Percentiles rank a stretch among this genome's conserved stretches.
Evolutionary conservation across 768 basidiomycete species (phyloP).

Genomic region (Udeniomyces megalosporus): DNA sequence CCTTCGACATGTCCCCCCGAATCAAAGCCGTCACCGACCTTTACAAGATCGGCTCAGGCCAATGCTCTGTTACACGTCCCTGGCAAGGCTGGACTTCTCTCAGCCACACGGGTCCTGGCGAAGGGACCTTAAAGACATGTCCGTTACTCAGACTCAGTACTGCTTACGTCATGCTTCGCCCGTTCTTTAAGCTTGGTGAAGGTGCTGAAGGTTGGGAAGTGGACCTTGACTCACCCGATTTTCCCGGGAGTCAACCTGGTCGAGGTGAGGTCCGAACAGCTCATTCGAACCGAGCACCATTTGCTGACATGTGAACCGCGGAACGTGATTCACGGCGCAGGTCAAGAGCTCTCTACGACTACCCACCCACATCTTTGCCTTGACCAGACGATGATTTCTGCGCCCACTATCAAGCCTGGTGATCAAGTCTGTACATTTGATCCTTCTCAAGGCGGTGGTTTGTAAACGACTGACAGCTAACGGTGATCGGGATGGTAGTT

Average conservation of each 20-base stretch:
- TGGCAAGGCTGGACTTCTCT: constrained; percentile 17
- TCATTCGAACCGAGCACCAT: neutral
- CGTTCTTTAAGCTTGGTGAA: constrained; percentile 41
- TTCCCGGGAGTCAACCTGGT: constrained; percentile 43
- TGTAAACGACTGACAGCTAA: no score
- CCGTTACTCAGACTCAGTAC: constrained; percentile 42
- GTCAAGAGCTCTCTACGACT: constrained; percentile 40
- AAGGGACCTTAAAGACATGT: constrained; percentile 50
- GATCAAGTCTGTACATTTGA: constrained; percentile 39
- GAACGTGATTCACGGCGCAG: neutral
- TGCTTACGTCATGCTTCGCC: constrained; percentile 48
- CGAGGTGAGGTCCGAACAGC: constrained; percentile 23
- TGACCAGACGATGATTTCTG: constrained; percentile 42
- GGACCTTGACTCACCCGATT: constrained; percentile 39
- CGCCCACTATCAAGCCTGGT: constrained; percentile 48
- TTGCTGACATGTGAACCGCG: no score
- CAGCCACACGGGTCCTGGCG: constrained; percentile 42
- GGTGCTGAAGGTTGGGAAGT: constrained; percentile 41
- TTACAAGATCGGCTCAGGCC: constrained; percentile 33
- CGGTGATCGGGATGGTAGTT: neutral
- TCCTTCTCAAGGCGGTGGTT: no score
- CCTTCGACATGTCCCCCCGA: constrained; percentile 46
- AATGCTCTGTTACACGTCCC: constrained; percentile 3
- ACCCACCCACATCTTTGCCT: constrained; percentile 51
- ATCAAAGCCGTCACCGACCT: constrained; percentile 48